These are phyloP conservation scores for Eucalyptus urophylla DNA, from an alignment of 345 rosid genomes.

Conservation along the genomic window DNA sequence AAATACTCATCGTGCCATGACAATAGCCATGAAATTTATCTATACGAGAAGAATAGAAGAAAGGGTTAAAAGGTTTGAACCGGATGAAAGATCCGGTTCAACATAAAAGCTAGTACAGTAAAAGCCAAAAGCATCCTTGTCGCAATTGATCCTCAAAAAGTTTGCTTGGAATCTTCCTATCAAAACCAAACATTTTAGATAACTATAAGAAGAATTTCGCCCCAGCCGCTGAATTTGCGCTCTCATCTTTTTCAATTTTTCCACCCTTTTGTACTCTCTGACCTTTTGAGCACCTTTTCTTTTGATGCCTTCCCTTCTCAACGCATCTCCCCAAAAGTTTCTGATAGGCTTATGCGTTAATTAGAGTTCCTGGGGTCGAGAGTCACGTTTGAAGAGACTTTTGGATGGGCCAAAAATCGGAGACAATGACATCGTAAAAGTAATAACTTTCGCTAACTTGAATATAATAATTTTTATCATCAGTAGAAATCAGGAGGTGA, in stretches of 20 bases:
- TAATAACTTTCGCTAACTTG: not conserved
- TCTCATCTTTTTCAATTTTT: not conserved
- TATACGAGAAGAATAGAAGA: not conserved
- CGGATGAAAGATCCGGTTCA: not conserved
- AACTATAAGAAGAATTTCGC: not conserved
- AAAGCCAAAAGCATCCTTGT: not conserved
- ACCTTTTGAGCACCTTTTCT: not conserved
- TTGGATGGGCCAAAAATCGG: not conserved
- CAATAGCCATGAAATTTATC: not conserved
- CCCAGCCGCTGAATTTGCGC: not conserved
- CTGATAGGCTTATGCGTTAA: not conserved
- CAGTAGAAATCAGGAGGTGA: not conserved
- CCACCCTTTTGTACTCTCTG: not conserved
- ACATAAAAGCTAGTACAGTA: not conserved
- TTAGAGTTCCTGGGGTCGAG: not conserved
- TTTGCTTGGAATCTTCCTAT: not conserved
- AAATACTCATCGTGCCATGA: not conserved
- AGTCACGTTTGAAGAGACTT: not conserved
- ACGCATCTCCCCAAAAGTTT: not conserved
- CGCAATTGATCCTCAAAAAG: not conserved
- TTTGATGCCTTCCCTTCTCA: not conserved
- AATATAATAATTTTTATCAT: not conserved
- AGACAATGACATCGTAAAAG: not conserved
- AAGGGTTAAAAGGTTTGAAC: not conserved
- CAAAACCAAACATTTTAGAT: not conserved